Evolutionary conservation across 768 basidiomycete species (phyloP).

Genomic region (Rhizopogon vulgaris): DNA sequence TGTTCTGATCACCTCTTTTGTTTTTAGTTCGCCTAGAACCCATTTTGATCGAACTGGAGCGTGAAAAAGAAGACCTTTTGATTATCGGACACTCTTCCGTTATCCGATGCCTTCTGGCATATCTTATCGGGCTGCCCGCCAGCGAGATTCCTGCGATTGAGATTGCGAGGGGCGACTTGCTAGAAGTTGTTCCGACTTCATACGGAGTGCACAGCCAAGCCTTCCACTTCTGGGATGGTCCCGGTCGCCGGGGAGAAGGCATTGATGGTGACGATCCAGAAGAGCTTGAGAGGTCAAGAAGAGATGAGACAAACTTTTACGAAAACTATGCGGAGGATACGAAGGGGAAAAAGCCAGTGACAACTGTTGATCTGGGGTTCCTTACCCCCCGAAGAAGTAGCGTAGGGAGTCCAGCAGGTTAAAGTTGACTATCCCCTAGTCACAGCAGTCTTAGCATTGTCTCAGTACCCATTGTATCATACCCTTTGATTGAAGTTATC

Average conservation of each 20-base stretch:
- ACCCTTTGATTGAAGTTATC: neutral
- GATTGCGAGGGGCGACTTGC: constrained; percentile 91
- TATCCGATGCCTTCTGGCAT: constrained; percentile 91
- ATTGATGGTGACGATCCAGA: constrained; percentile 24
- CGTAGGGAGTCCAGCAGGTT: no score
- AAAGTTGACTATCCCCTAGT: neutral
- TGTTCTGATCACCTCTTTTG: neutral
- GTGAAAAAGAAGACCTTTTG: constrained; percentile 88
- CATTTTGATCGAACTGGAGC: constrained; percentile 86
- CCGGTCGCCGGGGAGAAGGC: constrained; percentile 49
- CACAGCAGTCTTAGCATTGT: neutral
- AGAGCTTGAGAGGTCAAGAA: constrained; percentile 21
- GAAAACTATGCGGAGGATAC: constrained; percentile 84
- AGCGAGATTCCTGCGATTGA: constrained; percentile 97
- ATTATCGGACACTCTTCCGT: constrained; percentile 98
- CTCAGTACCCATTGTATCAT: neutral
- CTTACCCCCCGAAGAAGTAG: neutral
- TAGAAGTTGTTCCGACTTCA: constrained; percentile 85
- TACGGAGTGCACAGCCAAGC: constrained; percentile 89
- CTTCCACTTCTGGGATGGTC: constrained; percentile 90
- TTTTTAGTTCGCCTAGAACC: constrained; percentile 87
- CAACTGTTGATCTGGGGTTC: constrained; percentile 24
- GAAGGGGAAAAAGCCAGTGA: constrained; percentile 46
- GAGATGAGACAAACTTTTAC: constrained; percentile 76
- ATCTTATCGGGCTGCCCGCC: constrained; percentile 89